Conservation (phyloP, 352 stramenopile genomes). For the Phytophthora palmivora region DNA sequence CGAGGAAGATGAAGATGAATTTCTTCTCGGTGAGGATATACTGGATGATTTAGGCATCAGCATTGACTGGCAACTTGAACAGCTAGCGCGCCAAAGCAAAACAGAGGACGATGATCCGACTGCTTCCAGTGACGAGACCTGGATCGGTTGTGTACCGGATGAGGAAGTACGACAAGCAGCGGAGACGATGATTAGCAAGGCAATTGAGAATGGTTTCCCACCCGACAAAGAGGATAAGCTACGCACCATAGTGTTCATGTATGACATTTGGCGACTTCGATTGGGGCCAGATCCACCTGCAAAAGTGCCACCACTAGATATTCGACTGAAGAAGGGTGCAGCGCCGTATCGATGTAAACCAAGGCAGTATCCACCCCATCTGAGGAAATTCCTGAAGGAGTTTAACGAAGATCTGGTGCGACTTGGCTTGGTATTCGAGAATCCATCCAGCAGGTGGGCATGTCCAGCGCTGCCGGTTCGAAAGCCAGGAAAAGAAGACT, state of each 20-base stretch:
- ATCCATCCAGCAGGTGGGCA: constrained; percentile 13
- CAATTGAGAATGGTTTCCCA: constrained; percentile 12
- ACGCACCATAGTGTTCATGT: constrained; percentile 12
- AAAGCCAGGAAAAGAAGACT: neutral
- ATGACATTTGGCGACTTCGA: constrained; percentile 1
- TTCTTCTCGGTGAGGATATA: no score
- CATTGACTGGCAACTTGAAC: no score
- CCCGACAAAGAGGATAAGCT: constrained; percentile 6
- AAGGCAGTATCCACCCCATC: constrained; percentile 11
- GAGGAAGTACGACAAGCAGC: no score
- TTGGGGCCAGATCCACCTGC: neutral
- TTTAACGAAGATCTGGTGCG: constrained; percentile 19
- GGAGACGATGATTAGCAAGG: no score
- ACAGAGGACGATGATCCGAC: no score
- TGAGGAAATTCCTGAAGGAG: constrained; percentile 7
- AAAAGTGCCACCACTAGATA: constrained; percentile 3
- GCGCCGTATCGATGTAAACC: constrained; percentile 13
- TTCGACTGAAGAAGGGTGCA: constrained; percentile 3
- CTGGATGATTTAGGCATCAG: no score
- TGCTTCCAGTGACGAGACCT: no score
- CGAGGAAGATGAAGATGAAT: no score
- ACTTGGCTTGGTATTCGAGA: constrained; percentile 13
- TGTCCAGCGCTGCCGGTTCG: constrained; percentile 1
- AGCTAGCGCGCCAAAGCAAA: no score
- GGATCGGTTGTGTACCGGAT: no score